Base-by-base conservation (phyloP, 345 rosid genomes). In the Camelina hispida region DNA sequence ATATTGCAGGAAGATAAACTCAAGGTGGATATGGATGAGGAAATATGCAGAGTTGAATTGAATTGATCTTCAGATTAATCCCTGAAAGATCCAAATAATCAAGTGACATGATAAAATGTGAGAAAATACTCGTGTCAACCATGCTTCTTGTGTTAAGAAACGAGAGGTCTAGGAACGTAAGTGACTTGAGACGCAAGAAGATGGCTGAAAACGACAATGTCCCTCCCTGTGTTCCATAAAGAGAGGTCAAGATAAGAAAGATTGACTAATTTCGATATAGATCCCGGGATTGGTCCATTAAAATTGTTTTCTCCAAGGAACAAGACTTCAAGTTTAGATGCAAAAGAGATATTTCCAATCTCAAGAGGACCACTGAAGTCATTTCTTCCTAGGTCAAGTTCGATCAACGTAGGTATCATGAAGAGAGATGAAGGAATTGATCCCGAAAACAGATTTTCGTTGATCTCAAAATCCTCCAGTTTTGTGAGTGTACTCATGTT, bases 221-320 rank as follows among this genome's bases (percentile, higher is more conserved):
- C 30, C 35, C 17, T 56, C 3, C 1, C n/a, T 5, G 68, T 68
- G 43, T 68, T 68, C 68, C 72, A 66, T 3, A 9, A 46, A 34
- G 72, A 44, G 14, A 64, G 71, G 7, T 74, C 78, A 55, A 55
- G 72, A 23, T 1, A 56, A 8, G 0, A 5, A 10, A 72, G 69
- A 0, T 11, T 10, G 4, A 30, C 63, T 38, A 72, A 63, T 32
- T 63, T 72, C 7, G 42, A 53, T 51, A 72, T 8, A 42, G 80
- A 81, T 0, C 17, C 1, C 0, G 78, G 80, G 16, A 80, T 79
- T 7, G 32, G 78, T 4, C 83, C 81, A 9, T 11, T 62, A 5
- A 81, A 80, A 18, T 68, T 67, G 54, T 80, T 85, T 10, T 66
- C 73, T 47, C 14, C 12, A 59, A 75, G 68, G 11, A 8, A 35